A percentile compares a stretch with the other conserved stretches of the same genome.
Conservation (phyloP, 495 filamentous ascomycete species). For the Rusavskia elegans region DNA sequence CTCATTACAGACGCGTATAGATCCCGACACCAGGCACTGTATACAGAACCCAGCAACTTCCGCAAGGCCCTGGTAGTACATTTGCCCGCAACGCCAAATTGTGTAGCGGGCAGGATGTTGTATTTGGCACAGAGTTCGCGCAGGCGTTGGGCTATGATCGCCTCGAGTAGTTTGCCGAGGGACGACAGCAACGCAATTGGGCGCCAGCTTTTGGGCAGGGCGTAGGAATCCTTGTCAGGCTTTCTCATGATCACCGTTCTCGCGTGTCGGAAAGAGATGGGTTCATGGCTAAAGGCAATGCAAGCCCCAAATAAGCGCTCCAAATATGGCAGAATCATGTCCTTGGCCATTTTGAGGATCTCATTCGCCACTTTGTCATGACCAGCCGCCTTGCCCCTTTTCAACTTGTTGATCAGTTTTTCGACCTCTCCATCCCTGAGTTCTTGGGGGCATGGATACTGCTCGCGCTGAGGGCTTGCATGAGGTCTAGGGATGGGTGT, state of each 20-base stretch:
- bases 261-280: no score
- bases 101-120: background rate
- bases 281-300: no score
- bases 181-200: conserved; percentile 17
- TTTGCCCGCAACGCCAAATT: conserved; percentile 2
- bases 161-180: conserved; percentile 15
- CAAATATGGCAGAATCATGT: no score
- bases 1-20: conserved; percentile 4
- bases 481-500: no score
- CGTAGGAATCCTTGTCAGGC: conserved; percentile 9
- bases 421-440: no score
- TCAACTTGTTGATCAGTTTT: no score
- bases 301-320: no score
- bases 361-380: no score
- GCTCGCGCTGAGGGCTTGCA: no score
- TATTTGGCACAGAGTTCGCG: conserved; percentile 7
- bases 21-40: background rate
- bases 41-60: conserved; percentile 8
- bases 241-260: conserved; percentile 4
- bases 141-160: conserved; percentile 8
- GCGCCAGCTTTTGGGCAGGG: conserved; percentile 10
- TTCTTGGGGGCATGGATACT: no score
- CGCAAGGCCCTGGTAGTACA: conserved; percentile 12
- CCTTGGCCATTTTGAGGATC: no score
- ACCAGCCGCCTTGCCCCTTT: no score